Evolutionary conservation across 331 rosid species (phyloP), one percentile per base, ranked within the genome.

Genomic region (Dryas integrifolia): DNA sequence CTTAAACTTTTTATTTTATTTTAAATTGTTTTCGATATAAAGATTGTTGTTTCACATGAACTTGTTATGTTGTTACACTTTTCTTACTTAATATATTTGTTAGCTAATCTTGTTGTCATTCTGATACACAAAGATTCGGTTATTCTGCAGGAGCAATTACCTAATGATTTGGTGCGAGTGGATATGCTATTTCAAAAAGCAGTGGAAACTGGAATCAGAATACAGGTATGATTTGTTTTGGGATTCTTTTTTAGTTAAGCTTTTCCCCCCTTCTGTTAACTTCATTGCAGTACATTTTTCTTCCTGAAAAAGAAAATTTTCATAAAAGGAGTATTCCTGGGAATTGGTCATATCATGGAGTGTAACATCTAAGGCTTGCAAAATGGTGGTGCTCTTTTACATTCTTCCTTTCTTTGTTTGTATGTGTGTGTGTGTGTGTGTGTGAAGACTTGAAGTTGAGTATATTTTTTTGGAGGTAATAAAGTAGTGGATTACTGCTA

Each of bases 171-270:
- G 71, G 80, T 53, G 71, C 88, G 98, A 81, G 97, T 95, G 46
- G 90, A 95, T 76, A 84, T 7, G 72, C 86, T 95, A 66, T 95
- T 95, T 87, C 84, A 82, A 73, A 88, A 81, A 70, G 92, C 99
- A 73, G 26, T 67, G 76, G 88, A 88, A 63, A 87, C 86, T 53
- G 98, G 96, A 67, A 87, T 95, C 72, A 85, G 80, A 55, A 92
- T 95, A 84, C 88, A 89, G 90, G 99, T 89, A 77, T 68, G 62
- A 73, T 72, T 72, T 30, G 35, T 30, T 4, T 41, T n/a, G 24
- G 50, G 38, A 16, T n/a, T n/a, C 4, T 11, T 16, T 41, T 30
- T 30, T 1, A 9, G 68, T 63, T 40, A 8, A 41, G 3, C 15
- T n/a, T 41, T 43, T 2, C 0, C 1, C 7, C 38, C 38, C 50